phyloP scores from a whole-genome alignment of 2,329 filamentous ascomycete species.

The Fusarium veterinarium region DNA sequence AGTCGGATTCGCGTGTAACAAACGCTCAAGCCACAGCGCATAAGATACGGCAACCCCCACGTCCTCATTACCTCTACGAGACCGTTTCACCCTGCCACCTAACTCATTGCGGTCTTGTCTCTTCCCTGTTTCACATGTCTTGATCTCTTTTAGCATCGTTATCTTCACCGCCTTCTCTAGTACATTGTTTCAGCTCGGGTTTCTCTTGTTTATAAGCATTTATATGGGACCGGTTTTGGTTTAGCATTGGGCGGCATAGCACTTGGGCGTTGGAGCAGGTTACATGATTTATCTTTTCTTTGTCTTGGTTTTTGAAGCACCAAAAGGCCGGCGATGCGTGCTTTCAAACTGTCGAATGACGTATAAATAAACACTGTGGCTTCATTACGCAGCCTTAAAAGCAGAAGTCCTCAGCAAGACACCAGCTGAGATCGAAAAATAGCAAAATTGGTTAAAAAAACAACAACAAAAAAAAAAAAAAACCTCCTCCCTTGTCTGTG shows the following conservation, averaged over 20 bases:
- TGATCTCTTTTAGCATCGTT: conserved; percentile 8
- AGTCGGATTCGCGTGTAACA: conserved; percentile 20
- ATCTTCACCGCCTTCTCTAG: conserved; percentile 25
- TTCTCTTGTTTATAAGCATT: conserved; percentile 42
- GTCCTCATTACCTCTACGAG: conserved; percentile 15
- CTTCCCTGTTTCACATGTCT: conserved; percentile 18
- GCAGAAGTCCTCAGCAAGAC: conserved; percentile 24
- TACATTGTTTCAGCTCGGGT: conserved; percentile 23
- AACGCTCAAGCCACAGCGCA: conserved; percentile 15
- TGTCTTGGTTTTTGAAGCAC: conserved; percentile 11
- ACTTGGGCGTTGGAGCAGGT: conserved; percentile 38
- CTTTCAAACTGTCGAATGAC: conserved; percentile 23
- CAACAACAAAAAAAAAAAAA: conserved; percentile 16
- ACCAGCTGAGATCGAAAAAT: conserved; percentile 38
- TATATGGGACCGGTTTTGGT: conserved; percentile 34
- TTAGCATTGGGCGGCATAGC: conserved; percentile 44
- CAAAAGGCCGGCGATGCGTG: conserved; percentile 32
- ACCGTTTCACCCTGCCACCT: conserved; percentile 16
- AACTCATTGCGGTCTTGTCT: conserved; percentile 8
- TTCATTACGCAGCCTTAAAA: conserved; percentile 18
- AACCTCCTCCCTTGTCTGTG: background rate
- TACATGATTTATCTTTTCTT: conserved; percentile 34
- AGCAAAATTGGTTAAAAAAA: conserved; percentile 37
- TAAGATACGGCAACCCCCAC: conserved; percentile 22
- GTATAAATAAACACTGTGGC: conserved; percentile 26